These are phyloP conservation scores for Trametes villosa DNA, from an alignment of 768 basidiomycete genomes.

Conservation along the genomic window DNA sequence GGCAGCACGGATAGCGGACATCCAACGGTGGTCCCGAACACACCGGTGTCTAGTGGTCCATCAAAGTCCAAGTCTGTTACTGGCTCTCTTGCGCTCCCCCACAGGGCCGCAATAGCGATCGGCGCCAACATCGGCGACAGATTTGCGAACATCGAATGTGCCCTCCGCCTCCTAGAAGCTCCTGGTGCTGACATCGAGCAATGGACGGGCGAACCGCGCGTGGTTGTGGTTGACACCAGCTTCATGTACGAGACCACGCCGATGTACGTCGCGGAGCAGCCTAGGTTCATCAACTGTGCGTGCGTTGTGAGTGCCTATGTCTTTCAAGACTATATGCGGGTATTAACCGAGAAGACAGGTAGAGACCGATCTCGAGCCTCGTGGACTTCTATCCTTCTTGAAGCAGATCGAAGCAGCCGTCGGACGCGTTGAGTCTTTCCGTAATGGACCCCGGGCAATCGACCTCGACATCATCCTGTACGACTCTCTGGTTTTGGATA, in stretches of 20 bases:
- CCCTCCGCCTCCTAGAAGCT: constrained; percentile 70
- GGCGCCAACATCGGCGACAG: constrained; percentile 93
- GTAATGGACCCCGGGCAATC: constrained; percentile 87
- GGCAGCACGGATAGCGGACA: not conserved
- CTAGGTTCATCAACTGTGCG: constrained; percentile 88
- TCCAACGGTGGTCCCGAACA: not conserved
- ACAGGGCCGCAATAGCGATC: constrained; percentile 70
- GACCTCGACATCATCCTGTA: constrained; percentile 90
- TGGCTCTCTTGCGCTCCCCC: constrained; percentile 12
- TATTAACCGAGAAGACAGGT: constrained; percentile 56
- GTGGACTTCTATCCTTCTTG: constrained; percentile 58
- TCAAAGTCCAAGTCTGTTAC: not conserved
- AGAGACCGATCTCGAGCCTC: constrained; percentile 69
- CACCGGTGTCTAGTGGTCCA: not conserved
- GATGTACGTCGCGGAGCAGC: constrained; percentile 96
- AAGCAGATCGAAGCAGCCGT: constrained; percentile 76
- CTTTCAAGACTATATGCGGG: too few species aligned
- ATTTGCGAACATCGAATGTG: constrained; percentile 78
- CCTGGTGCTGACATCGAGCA: constrained; percentile 35
- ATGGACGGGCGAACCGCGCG: constrained; percentile 24
- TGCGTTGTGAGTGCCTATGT: constrained; percentile 73
- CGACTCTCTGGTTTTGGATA: constrained; percentile 62
- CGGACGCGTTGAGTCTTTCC: constrained; percentile 77
- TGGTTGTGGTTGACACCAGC: constrained; percentile 72
- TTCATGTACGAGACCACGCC: constrained; percentile 93